A percentile compares a stretch with the other conserved stretches of the same genome.
Conservation (phyloP, 139 green algal genomes). For the Chlorella ohadii region DNA sequence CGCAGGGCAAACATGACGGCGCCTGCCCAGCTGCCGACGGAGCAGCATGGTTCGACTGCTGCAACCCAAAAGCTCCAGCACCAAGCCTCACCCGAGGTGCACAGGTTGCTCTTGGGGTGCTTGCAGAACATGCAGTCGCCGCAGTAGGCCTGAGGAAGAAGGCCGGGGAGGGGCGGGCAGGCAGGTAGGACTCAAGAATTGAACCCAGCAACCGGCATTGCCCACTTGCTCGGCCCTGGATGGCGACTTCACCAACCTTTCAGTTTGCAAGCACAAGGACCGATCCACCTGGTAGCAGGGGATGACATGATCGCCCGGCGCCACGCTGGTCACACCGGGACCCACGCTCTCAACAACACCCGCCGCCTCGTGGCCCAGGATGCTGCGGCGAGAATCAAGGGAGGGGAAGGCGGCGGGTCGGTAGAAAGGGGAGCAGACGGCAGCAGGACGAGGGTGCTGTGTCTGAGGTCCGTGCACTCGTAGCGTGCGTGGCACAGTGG, state of each 20-base stretch:
- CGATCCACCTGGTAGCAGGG: conserved; percentile 93
- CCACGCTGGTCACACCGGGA: conserved; percentile 77
- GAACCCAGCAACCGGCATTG: too few relatives aligned
- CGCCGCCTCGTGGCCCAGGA: conserved; percentile 97
- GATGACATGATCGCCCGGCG: conserved; percentile 91
- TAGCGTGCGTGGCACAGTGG: too few relatives aligned
- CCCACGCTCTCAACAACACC: conserved; percentile 97
- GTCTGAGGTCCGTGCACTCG: too few relatives aligned
- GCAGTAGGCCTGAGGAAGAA: conserved; percentile 92
- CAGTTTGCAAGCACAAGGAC: too few relatives aligned
- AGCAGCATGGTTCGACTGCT: background rate
- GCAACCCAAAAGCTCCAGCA: too few relatives aligned
- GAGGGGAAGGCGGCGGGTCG: background rate
- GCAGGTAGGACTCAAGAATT: too few relatives aligned
- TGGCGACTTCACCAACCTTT: too few relatives aligned
- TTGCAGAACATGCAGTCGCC: conserved; percentile 97
- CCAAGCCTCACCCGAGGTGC: conserved; percentile 55
- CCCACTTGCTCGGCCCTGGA: too few relatives aligned
- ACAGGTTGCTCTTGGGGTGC: conserved; percentile 94
- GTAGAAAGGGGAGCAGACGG: too few relatives aligned
- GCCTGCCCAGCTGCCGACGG: background rate
- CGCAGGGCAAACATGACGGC: background rate
- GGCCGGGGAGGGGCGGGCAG: conserved; percentile 69
- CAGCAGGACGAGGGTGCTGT: too few relatives aligned
- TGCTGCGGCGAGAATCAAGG: conserved; percentile 36